Conservation (phyloP, 2,329 filamentous ascomycete species). For the Phaeosphaeria sp. region DNA sequence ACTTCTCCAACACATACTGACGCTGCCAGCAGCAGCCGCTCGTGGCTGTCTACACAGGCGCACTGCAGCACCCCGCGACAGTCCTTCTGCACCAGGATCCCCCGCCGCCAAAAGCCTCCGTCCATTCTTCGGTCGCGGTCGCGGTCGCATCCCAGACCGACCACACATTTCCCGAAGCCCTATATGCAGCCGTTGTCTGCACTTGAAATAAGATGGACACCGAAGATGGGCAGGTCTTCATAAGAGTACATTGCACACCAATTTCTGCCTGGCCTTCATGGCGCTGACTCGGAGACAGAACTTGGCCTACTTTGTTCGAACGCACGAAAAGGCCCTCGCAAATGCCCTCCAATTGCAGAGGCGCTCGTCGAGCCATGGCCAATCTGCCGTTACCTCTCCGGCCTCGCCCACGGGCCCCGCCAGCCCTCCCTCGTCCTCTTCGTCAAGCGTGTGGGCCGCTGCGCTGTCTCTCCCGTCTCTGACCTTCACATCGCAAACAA, state of each 20-base stretch:
- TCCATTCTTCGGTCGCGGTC: conserved; percentile 17
- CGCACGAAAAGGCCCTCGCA: conserved; percentile 94
- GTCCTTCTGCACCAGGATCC: background rate
- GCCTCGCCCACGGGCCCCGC: conserved; percentile 46
- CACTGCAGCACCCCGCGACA: conserved; percentile 5
- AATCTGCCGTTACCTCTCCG: conserved; percentile 48
- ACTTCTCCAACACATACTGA: conserved; percentile 24
- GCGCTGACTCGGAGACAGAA: conserved; percentile 63
- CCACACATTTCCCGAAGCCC: conserved; percentile 20
- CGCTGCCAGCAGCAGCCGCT: conserved; percentile 25
- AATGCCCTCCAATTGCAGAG: conserved; percentile 90
- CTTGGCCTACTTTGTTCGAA: conserved; percentile 93
- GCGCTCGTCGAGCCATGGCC: conserved; percentile 71
- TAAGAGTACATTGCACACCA: conserved; percentile 68
- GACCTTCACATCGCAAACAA: conserved; percentile 80
- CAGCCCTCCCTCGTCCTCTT: conserved; percentile 62
- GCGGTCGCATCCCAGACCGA: conserved; percentile 9
- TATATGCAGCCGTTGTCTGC: conserved; percentile 44
- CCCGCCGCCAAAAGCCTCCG: conserved; percentile 13
- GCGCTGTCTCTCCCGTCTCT: conserved; percentile 87
- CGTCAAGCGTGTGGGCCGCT: conserved; percentile 75
- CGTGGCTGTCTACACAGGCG: conserved; percentile 28
- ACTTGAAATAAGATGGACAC: conserved; percentile 69
- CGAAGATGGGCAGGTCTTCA: conserved; percentile 88
- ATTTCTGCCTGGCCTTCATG: background rate